Evolutionary conservation across 352 stramenopile species (phyloP).

Genomic region (Phytopythium helicoides): DNA sequence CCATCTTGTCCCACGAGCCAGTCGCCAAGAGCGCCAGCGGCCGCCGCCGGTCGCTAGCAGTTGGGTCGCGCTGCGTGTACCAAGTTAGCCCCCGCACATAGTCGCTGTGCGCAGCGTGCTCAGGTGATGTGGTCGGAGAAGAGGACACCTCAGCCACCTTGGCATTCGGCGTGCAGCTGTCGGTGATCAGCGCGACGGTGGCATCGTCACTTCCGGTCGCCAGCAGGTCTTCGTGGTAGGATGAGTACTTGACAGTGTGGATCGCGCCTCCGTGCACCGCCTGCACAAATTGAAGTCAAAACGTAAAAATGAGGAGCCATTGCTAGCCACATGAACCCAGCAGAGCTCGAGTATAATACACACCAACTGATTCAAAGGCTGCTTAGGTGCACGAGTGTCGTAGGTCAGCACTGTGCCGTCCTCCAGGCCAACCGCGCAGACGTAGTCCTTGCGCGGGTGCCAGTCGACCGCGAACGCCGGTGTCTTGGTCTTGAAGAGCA

Average conservation of each 20-base stretch:
- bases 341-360: background rate
- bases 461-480: constrained; percentile 65
- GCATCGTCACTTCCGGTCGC: constrained; percentile 67
- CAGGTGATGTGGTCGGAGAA: constrained; percentile 4
- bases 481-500: constrained; percentile 33
- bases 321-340: background rate
- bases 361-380: constrained; percentile 43
- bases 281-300: background rate
- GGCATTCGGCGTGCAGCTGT: constrained; percentile 23
- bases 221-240: constrained; percentile 52
- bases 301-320: background rate
- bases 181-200: constrained; percentile 35
- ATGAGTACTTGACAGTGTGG: constrained; percentile 68
- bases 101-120: constrained; percentile 34
- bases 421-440: constrained; percentile 63
- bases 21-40: constrained; percentile 31
- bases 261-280: constrained; percentile 43
- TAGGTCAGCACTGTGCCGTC: constrained; percentile 65
- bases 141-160: constrained; percentile 15
- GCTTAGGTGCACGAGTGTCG: constrained; percentile 49
- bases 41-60: constrained; percentile 6
- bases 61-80: constrained; percentile 23
- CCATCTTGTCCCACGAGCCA: constrained; percentile 63
- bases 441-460: constrained; percentile 55
- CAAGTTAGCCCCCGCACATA: constrained; percentile 76